Base-by-base conservation (phyloP, 805 yeast genomes). In the Candida tammaniensis region DNA sequence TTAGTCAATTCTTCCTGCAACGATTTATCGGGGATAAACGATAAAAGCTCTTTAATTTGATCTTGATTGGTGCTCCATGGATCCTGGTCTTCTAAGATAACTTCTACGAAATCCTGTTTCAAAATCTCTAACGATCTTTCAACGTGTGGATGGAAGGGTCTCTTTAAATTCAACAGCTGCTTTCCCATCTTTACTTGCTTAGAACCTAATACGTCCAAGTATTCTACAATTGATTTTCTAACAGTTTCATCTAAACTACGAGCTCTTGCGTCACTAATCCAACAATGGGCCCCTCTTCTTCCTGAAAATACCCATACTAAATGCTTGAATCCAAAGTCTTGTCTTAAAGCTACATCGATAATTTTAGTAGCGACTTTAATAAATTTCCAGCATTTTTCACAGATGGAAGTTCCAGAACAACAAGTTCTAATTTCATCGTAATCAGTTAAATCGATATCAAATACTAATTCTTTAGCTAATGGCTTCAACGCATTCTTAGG, bases 261-360 rank as follows among this genome's bases (percentile, higher is more conserved):
- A 1, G 97, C 96, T 30, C 89, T 66, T 36, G 73, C 61, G 55
- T 93, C 98, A 59, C 95, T 85, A 16, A 93, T 73, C 98, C 98
- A 93, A 52, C 98, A 94, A 70, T 93, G 98, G 11, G 94, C 95
- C 59, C 98, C 98, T 74, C 98, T 85, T 70, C 98, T 83, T 30
- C 98, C 98, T 1, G 96, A 87, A 54, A 86, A 93, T 4, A 91
- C 96, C 98, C 98, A 93, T 31, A 93, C 68, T 53, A 87, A 68
- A 57, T 86, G 81, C 40, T 78, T 64, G 57, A 86, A 89, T 1
- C 96, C 98, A 59, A 93, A 93, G 58, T 91, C 98, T 32, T 86
- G 87, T 33, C 76, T 64, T 33, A 93, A 68, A 0, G 95, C 82
- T 1, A 57, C 52, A 40, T 84, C 86, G 40, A 93, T 64, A 30